phyloP scores from a whole-genome alignment of 306 rosid species.

The Fagus sylvatica region DNA sequence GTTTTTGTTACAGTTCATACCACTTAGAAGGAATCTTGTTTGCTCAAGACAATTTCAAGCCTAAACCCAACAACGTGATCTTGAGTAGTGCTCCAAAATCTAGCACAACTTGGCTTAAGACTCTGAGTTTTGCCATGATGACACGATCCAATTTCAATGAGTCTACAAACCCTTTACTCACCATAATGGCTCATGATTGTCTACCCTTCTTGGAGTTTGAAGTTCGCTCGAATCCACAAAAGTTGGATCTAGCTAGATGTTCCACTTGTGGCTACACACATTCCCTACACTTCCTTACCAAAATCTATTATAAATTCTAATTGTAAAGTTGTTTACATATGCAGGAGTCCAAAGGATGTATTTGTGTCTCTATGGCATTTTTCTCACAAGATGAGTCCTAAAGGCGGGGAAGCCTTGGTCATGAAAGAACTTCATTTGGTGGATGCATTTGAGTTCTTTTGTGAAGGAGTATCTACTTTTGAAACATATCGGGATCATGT shows the following conservation, averaged over 20 bases:
- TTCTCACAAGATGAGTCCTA: not conserved
- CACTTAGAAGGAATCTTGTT: not conserved
- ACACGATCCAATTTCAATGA: no score
- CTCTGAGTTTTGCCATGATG: not conserved
- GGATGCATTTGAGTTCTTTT: slow-evolving; percentile 24
- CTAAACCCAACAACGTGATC: not conserved
- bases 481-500: slow-evolving; percentile 28
- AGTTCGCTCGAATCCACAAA: no score
- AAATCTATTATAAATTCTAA: not conserved
- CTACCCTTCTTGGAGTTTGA: not conserved
- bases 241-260: no score
- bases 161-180: not conserved
- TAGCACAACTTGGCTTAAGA: not conserved
- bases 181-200: not conserved
- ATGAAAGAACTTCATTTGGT: not conserved
- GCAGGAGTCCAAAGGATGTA: not conserved
- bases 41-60: not conserved
- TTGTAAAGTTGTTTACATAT: not conserved
- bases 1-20: not conserved
- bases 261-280: not conserved
- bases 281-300: not conserved
- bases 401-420: not conserved
- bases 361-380: not conserved
- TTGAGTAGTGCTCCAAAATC: no score
- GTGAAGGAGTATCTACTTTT: not conserved